Base-by-base conservation (phyloP, 2,329 filamentous ascomycete species). In the Arachnomyces sp. region DNA sequence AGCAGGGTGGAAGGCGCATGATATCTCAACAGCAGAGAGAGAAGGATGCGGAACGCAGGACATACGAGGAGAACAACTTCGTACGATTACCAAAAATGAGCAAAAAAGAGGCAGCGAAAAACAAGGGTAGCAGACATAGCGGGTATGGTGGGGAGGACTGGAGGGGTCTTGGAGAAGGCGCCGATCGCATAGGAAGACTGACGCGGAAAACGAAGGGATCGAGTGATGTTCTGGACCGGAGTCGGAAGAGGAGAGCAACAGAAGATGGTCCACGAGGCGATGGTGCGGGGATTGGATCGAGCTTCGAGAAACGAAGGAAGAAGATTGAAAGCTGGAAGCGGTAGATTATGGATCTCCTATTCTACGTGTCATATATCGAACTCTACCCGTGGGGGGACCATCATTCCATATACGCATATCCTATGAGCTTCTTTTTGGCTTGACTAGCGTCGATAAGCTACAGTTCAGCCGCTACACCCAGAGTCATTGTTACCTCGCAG, bases 61-160 rank as follows among this genome's bases (percentile, higher is more conserved):
- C 84, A 35, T 98, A 95, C 66, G 92, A 98, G 69, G 92, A 98
- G 66, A 76, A 72, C 51, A 94, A 98, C 67, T 90, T 95, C 56
- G 79, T 86, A 12, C 84, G 92, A 51, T 69, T 98, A 53, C 88
- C 90, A 9, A 82, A 80, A 54, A 77, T 84, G 61, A 84, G 79
- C 66, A 96, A 94, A 73, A 94, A 94, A 67, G 88, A 94, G 4
- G 68, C 71, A 43, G 74, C 78, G 35, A 82, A 84, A 68, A 79
- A 76, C 59, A 61, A 63, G 13, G 59, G 63, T 29, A 59, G 61
- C 28, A 54, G 54, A 42, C 64, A 70, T 58, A 67, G 54, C 65
- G 80, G 72, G 63, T 95, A 84, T 65, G 90, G 90, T 46, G 92
- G 92, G 38, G 92, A 96, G 65, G 92, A 96, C 58, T 96, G 88